Evolutionary conservation across 805 yeast species (phyloP).

Genomic region (Candida berthetii): DNA sequence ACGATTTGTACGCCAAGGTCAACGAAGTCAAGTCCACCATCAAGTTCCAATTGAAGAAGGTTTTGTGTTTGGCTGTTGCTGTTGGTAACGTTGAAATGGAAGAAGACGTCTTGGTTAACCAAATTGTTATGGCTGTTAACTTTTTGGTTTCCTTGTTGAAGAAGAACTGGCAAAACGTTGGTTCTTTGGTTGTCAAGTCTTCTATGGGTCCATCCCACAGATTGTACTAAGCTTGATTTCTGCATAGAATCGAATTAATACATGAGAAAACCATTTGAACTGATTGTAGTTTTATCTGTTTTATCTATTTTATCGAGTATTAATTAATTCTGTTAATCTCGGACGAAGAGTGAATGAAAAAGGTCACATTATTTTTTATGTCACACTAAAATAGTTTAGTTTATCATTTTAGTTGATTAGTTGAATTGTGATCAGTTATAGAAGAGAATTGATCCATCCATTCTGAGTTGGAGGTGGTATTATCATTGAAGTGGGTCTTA

Average conservation of each 20-base stretch:
- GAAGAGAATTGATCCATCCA: too few species aligned
- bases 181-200: conserved; percentile 97
- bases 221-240: conserved; percentile 68
- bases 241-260: neutral
- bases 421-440: too few species aligned
- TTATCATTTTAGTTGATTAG: too few species aligned
- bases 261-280: neutral
- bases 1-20: conserved; percentile 94
- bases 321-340: too few species aligned
- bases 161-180: conserved; percentile 99
- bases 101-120: conserved; percentile 93
- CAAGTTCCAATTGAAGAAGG: conserved; percentile 99
- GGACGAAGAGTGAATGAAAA: too few species aligned
- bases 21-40: conserved; percentile 98
- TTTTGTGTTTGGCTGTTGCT: conserved; percentile 98
- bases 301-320: too few species aligned
- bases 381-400: too few species aligned
- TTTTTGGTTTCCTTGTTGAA: conserved; percentile 97
- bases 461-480: too few species aligned
- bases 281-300: neutral
- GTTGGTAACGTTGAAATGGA: conserved; percentile 99
- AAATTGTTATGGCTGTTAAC: conserved; percentile 98
- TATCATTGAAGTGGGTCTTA: too few species aligned
- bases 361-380: too few species aligned
- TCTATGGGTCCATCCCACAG: conserved; percentile 99